These are phyloP conservation scores for Biscogniauxia marginata DNA, from an alignment of 2,329 filamentous ascomycete species.

Conservation along the genomic window DNA sequence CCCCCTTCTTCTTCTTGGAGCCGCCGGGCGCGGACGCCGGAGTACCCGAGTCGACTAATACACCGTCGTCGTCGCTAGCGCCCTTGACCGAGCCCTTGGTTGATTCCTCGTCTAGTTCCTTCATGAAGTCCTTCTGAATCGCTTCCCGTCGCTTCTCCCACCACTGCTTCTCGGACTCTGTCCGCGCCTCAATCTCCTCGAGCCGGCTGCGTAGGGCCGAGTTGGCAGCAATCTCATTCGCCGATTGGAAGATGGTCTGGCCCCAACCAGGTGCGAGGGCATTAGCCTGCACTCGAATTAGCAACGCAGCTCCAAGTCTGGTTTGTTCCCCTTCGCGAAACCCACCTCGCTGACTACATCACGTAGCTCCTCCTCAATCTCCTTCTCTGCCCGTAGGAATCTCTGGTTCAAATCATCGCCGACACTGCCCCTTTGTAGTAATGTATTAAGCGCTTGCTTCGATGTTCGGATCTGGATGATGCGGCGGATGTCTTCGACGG, in stretches of 20 bases:
- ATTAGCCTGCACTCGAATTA: conserved; percentile 66
- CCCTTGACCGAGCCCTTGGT: conserved; percentile 36
- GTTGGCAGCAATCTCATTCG: conserved; percentile 93
- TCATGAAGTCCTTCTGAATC: conserved; percentile 77
- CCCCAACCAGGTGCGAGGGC: conserved; percentile 88
- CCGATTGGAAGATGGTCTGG: conserved; percentile 92
- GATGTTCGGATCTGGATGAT: conserved; percentile 85
- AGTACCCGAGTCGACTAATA: conserved; percentile 66
- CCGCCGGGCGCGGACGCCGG: conserved; percentile 32
- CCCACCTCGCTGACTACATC: conserved; percentile 90
- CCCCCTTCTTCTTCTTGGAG: conserved; percentile 60
- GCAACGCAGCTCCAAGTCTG: neutral
- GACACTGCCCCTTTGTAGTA: conserved; percentile 87
- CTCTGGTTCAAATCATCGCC: conserved; percentile 95
- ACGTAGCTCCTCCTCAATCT: conserved; percentile 93
- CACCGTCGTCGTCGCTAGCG: conserved; percentile 68
- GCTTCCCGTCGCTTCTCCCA: conserved; percentile 81
- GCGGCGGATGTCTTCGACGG: conserved; percentile 88
- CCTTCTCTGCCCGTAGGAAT: conserved; percentile 88
- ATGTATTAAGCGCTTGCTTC: conserved; percentile 80
- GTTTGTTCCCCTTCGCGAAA: neutral
- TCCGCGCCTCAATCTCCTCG: conserved; percentile 71
- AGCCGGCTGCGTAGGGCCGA: conserved; percentile 71
- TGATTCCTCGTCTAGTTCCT: conserved; percentile 69
- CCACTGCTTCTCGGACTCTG: conserved; percentile 77